Base-by-base conservation (phyloP, 2,329 filamentous ascomycete genomes). In the Diaporthe sp. region DNA sequence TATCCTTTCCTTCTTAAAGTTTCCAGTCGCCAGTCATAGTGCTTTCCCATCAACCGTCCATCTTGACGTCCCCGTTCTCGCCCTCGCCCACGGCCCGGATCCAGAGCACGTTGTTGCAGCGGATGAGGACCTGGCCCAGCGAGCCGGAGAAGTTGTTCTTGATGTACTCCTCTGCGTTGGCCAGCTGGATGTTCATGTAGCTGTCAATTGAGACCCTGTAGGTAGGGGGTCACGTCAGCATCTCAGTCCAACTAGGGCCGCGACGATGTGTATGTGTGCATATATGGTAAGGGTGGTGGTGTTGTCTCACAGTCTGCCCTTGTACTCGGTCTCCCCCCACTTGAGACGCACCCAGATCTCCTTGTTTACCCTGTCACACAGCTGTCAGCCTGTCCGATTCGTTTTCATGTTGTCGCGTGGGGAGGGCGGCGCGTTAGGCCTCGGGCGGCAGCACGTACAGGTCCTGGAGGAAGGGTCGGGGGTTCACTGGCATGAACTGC, bases 101-200 rank as follows among this genome's bases (percentile, higher is more conserved):
- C 94, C 95, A 98, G 63, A 98, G 89, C n/a, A 98, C 96, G 83
- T 98, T 98, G 87, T 98, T 98, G 87, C 71, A 70, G 94, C 96
- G 90, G 82, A 99, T 98, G 81, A 99, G 85, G 61, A 99, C 96
- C 86, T 98, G 94, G 9, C 97, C 97, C 79, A 99, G 87, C 67
- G 91, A 91, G 75, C 95, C 96, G 49, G 94, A 95, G 84, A 92
- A 93, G 90, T 97, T 94, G 80, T 95, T 93, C 83, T 95, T 92
- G 82, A 98, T 94, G 86, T 93, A 98, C 86, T 99, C 97, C 86
- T 98, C 94, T 71, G 96, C 96, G 81, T 94, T 93, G 79, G 93
- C 92, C 78, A 99, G 91, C 87, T 98, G 95, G 78, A 99, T 92
- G 88, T 99, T 99, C 96, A 99, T 98, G 89, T 99, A 99, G 83